Evolutionary conservation across 2,329 filamentous ascomycete species (phyloP), one percentile per base, ranked within the genome.

Genomic region (Nigrograna mackinnonii): DNA sequence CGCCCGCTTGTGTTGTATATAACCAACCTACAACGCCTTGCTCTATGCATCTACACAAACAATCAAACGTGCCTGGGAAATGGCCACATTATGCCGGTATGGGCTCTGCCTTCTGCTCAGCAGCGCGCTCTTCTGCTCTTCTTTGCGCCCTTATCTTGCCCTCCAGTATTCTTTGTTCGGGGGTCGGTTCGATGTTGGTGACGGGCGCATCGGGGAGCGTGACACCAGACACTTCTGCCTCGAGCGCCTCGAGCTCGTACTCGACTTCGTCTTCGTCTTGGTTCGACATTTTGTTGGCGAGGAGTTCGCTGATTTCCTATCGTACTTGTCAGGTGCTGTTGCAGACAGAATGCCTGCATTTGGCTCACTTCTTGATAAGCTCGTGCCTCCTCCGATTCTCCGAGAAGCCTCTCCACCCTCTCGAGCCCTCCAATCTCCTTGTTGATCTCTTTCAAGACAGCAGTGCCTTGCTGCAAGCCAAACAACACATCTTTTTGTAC

Each of bases 201-300:
- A 43, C 44, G 4, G 74, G 73, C 22, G 69, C 66, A 43, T 70
- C 60, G n/a, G 73, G 72, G 24, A 76, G 51, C 37, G 55, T 53
- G 17, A 61, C 57, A 22, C 68, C 70, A 30, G 66, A 68, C 39
- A 83, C 67, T 60, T 91, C 84, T 30, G 76, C 77, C 67, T 91
- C 87, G 52, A 99, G 77, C 1, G 85, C 86, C 41, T 88, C 89
- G 39, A 99, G 76, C 72, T 99, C 94, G 62, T 96, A 91, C 66
- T 99, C 94, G 22, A 99, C 94, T 62, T 96, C 94, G 62, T 97
- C 92, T 69, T 99, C 94, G 69, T 99, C 94, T 60, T 95, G 87
- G 62, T 91, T 94, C 12, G 91, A 89, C 75, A 99, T 91, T 57
- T 86, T 84, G 11, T 88, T 88, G 22, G 86, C 88, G 3, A 99